Evolutionary conservation across 257 asterid species (phyloP), one percentile per base, ranked within the genome.

Genomic region (Handroanthus guayacan): DNA sequence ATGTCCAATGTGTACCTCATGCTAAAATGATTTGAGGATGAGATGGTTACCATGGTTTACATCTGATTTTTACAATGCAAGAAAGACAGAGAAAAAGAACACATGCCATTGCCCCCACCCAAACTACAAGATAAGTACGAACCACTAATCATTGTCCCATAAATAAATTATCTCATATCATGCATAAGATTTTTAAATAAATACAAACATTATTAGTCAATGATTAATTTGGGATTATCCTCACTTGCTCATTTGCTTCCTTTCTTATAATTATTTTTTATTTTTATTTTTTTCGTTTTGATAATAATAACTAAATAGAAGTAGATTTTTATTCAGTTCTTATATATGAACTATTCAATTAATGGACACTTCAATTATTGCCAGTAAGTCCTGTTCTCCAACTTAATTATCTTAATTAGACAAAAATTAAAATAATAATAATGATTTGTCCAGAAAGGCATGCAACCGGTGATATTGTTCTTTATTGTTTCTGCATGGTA

Each of bases 351-450:
- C 71, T 58, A 61, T 80, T 83, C 81, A 70, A 9, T 74, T 74
- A 74, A 71, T 45, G 69, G 81, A 69, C 80, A 80, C 25, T 54
- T 72, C 67, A 65, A 80, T 80, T 63, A 80, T 78, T 80, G 81
- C 85, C 87, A 80, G 77, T 81, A 47, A 54, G 47, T 54, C 39
- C 17, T 80, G 83, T 75, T 39, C 77, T 81, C 81, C 71, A 63
- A 80, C 70, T 62, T 80, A 83, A 56, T 73, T 25, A 67, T 44
- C 78, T 43, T 54, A 64, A 44, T 76, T 76, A 72, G 5, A 68
- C 71, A 72, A 45, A 20, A 63, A 58, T 31, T 48, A 75, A 79
- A 25, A 41, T 8, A 5, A 41, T 5, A 41, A 8, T 41, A 5
- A 11, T 66, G 6, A 68, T 73, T 69, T 81, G 67, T 74, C 73